Base-by-base conservation (phyloP, 371 early-diverging fungal species). In the Actinomortierella ambigua region DNA sequence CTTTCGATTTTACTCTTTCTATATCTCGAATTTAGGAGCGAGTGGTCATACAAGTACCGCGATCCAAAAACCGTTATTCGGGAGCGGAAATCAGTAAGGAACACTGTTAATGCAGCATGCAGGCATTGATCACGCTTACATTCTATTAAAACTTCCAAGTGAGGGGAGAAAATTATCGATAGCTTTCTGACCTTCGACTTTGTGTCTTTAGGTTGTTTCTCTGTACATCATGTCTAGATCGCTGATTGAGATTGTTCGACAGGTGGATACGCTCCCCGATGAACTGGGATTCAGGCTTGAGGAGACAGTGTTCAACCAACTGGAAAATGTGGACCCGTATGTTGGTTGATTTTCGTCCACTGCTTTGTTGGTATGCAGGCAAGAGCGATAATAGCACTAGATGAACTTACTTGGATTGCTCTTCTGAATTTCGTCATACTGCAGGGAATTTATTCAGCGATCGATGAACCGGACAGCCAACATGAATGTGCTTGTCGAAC, bases 271-370 rank as follows among this genome's bases (percentile, higher is more conserved):
- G 0, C 59, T 97, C 27, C 87, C 90, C 4, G 90, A 93, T 39
- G 94, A 94, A 43, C 78, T 95, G n/a, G 98, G 95, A 1, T 88
- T 86, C 41, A 90, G 92, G 54, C 78, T 97, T 28, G 98, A 97
- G 75, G 94, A 95, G 65, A 88, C 96, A 47, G 92, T 95, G 23
- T 97, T 98, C 75, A 88, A 83, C 24, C 97, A 96, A 69, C 71
- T 97, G 43, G 88, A 88, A 61, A 89, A 89, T 55, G 88, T 90
- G 6, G 93, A 95, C 70, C 94, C 95, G 94, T 95, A 86, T 20
- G 20, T 34, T 40, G 17, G 49, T 20, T 15, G 26, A 27, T 52
- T 14, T 34, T 46, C 17, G 47, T 53, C n/a, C 17, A 41, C 52
- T 50, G 14, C 29, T n/a, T 24, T 24, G n/a, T 53, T n/a, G n/a